Percentiles rank a stretch among this genome's conserved stretches.
Conservation (phyloP, 2,329 filamentous ascomycete genomes). For the Colletotrichum karsti region DNA sequence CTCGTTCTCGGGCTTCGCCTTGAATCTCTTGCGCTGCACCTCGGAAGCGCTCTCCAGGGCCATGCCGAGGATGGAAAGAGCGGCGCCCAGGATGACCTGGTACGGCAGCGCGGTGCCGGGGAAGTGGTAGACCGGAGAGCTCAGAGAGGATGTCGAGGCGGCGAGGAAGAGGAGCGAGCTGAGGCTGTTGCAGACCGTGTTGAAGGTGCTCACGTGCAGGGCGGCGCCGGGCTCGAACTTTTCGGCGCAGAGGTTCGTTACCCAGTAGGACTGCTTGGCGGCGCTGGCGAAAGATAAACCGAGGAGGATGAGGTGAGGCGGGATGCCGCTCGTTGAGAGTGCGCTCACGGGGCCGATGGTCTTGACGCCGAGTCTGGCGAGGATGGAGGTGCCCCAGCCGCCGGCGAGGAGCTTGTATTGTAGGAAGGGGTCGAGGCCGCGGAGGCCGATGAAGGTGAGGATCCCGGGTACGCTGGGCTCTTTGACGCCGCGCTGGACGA, state of each 20-base stretch:
- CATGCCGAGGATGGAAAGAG: constrained; percentile 60
- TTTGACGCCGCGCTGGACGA: constrained; percentile 48
- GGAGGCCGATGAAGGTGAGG: constrained; percentile 47
- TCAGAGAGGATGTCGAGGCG: constrained; percentile 51
- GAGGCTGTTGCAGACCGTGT: constrained; percentile 61
- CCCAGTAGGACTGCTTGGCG: constrained; percentile 66
- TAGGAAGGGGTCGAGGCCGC: constrained; percentile 42
- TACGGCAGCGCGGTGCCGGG: constrained; percentile 32
- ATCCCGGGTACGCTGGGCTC: constrained; percentile 42
- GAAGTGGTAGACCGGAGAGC: constrained; percentile 31
- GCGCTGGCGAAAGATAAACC: constrained; percentile 60
- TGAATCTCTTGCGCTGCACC: constrained; percentile 58
- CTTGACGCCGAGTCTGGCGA: constrained; percentile 53
- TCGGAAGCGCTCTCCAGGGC: constrained; percentile 63
- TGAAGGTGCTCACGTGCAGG: constrained; percentile 56
- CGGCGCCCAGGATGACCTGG: constrained; percentile 54
- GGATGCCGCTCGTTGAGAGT: constrained; percentile 42
- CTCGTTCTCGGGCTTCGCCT: constrained; percentile 43
- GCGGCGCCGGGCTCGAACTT: constrained; percentile 55
- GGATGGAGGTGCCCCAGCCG: constrained; percentile 52
- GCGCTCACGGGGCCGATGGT: constrained; percentile 49
- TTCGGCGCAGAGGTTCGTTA: constrained; percentile 54
- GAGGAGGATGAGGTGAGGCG: constrained; percentile 58
- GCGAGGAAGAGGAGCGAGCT: constrained; percentile 64
- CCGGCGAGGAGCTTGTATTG: constrained; percentile 41